These are phyloP conservation scores for Draba incana DNA, from an alignment of 345 rosid genomes.

Conservation along the genomic window DNA sequence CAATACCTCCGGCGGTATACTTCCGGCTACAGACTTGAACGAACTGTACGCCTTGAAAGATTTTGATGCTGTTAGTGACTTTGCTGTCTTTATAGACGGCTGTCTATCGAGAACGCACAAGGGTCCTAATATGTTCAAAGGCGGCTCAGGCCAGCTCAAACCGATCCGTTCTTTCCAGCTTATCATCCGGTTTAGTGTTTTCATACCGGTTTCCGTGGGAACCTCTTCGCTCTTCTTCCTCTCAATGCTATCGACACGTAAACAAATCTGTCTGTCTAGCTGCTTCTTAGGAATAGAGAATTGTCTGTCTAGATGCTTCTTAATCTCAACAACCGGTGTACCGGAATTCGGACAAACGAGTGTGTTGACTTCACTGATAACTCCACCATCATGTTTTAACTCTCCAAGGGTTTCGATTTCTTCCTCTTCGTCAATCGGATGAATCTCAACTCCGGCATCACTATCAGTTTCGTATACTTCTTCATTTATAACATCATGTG, in stretches of 20 bases:
- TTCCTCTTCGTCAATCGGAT: constrained; percentile 75
- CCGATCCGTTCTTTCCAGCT: constrained; percentile 79
- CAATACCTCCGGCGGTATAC: constrained; percentile 48
- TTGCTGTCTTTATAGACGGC: constrained; percentile 59
- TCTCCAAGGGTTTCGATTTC: constrained; percentile 15
- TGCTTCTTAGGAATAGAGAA: constrained; percentile 58
- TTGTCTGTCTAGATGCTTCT: constrained; percentile 51
- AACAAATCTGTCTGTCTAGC: constrained; percentile 65
- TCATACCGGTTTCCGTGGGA: constrained; percentile 28
- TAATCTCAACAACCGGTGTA: constrained; percentile 42
- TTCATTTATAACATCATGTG: constrained; percentile 72
- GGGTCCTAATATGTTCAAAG: constrained; percentile 59
- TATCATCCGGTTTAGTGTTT: constrained; percentile 54
- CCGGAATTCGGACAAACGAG: constrained; percentile 27
- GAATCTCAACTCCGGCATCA: constrained; percentile 76
- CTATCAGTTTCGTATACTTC: constrained; percentile 80
- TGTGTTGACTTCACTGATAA: constrained; percentile 33
- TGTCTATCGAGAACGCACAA: constrained; percentile 63
- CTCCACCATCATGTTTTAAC: constrained; percentile 42
- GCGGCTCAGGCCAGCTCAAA: constrained; percentile 93
- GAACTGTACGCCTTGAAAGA: constrained; percentile 65
- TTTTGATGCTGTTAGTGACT: constrained; percentile 56
- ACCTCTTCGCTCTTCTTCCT: constrained; percentile 33
- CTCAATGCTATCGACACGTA: constrained; percentile 47
- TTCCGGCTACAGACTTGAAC: constrained; percentile 57